These are phyloP conservation scores for Ceraceosorus guamensis DNA, from an alignment of 1,284 basidiomycete species.

Conservation along the genomic window DNA sequence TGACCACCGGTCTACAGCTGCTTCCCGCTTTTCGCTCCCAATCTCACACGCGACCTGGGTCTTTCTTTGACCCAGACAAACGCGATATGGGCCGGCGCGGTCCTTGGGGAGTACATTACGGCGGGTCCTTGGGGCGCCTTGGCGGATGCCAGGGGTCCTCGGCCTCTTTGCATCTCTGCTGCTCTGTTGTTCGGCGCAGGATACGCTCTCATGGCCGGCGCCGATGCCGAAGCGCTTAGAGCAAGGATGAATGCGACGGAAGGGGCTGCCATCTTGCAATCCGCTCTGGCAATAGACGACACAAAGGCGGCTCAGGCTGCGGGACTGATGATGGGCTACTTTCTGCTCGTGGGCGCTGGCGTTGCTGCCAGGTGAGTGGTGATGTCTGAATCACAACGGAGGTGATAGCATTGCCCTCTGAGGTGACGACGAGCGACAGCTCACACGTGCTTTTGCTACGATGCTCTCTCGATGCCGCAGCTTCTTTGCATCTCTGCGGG, in stretches of 20 bases:
- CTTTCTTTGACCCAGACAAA: slow-evolving; percentile 17
- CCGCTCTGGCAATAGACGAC: neutral
- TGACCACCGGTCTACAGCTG: neutral
- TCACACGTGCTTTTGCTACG: neutral
- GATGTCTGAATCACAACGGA: too few species aligned
- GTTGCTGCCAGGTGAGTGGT: slow-evolving; percentile 11
- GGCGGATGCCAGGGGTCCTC: slow-evolving; percentile 14
- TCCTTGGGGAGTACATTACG: slow-evolving; percentile 18
- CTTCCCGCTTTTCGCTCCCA: slow-evolving; percentile 18
- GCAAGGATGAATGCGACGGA: neutral
- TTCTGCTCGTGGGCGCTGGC: slow-evolving; percentile 16
- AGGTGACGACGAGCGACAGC: too few species aligned
- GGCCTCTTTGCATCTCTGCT: slow-evolving; percentile 10
- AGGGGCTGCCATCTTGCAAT: neutral
- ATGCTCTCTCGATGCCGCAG: neutral
- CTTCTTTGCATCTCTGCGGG: slow-evolving; percentile 15
- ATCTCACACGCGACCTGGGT: slow-evolving; percentile 13
- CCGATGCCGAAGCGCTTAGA: slow-evolving; percentile 6
- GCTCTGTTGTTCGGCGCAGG: slow-evolving; percentile 15
- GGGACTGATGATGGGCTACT: slow-evolving; percentile 9
- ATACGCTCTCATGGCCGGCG: slow-evolving; percentile 17
- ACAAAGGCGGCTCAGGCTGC: neutral
- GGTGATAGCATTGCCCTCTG: too few species aligned
- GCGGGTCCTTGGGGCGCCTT: slow-evolving; percentile 12
- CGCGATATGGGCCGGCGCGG: slow-evolving; percentile 14